Percentiles rank a stretch among this genome's conserved stretches.
phyloP scores from a whole-genome alignment of 2,329 filamentous ascomycete species.

The Orbilia ellipsospora region DNA sequence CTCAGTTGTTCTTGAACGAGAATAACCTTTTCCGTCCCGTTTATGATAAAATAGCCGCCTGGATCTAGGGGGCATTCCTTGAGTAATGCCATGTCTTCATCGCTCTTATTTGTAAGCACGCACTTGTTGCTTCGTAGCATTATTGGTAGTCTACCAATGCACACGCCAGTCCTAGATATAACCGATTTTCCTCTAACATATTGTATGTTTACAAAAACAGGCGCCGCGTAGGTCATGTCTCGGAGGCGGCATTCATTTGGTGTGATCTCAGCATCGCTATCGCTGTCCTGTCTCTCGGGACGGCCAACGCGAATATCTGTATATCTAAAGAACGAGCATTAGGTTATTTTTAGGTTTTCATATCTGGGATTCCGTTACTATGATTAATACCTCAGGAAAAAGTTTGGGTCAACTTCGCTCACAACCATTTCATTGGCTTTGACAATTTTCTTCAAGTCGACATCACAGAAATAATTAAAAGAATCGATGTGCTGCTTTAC shows the following conservation, averaged over 20 bases:
- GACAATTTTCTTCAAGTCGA: conserved; percentile 96
- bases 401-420: conserved; percentile 91
- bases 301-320: conserved; percentile 87
- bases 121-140: conserved; percentile 98
- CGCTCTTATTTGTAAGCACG: conserved; percentile 82
- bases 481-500: conserved; percentile 99
- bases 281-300: conserved; percentile 80
- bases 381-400: conserved; percentile 77
- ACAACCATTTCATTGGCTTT: conserved; percentile 87
- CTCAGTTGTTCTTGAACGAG: conserved; percentile 97
- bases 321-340: conserved; percentile 64
- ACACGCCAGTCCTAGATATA: conserved; percentile 76
- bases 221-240: conserved; percentile 97
- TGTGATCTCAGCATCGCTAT: conserved; percentile 79
- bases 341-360: not conserved
- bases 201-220: conserved; percentile 90
- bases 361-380: not conserved
- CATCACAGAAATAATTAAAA: conserved; percentile 97
- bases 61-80: conserved; percentile 97
- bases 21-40: conserved; percentile 98
- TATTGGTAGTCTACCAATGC: conserved; percentile 90
- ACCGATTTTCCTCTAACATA: conserved; percentile 86
- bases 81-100: conserved; percentile 87
- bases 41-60: conserved; percentile 97
- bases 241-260: conserved; percentile 96